phyloP scores from a whole-genome alignment of 2,329 filamentous ascomycete species.

The Penicillium sp. region DNA sequence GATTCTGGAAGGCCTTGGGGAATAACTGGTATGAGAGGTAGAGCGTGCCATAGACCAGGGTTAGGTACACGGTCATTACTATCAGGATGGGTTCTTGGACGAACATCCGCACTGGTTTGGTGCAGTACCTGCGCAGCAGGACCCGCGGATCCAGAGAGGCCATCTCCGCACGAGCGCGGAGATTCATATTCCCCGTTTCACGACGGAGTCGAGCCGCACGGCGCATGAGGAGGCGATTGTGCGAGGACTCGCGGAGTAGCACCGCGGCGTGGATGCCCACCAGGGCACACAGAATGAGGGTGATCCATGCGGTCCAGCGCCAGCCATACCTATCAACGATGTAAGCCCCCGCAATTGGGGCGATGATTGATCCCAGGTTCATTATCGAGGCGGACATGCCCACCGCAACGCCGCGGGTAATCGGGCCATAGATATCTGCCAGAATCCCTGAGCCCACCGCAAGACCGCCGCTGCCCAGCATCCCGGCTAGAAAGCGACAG shows the following conservation, averaged over 20 bases:
- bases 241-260: conserved; percentile 52
- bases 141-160: conserved; percentile 33
- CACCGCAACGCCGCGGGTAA: conserved; percentile 47
- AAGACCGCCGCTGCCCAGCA: conserved; percentile 52
- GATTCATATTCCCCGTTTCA: conserved; percentile 46
- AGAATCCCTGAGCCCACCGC: conserved; percentile 52
- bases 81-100: conserved; percentile 48
- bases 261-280: conserved; percentile 45
- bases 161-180: conserved; percentile 46
- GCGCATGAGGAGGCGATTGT: conserved; percentile 47
- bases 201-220: conserved; percentile 49
- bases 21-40: conserved; percentile 36
- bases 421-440: conserved; percentile 49
- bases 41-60: conserved; percentile 32
- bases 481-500: conserved; percentile 54
- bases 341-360: conserved; percentile 52
- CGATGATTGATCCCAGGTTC: conserved; percentile 51
- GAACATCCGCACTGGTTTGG: conserved; percentile 46
- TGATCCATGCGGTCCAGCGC: conserved; percentile 59
- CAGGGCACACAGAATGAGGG: conserved; percentile 47
- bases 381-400: conserved; percentile 45
- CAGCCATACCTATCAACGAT: conserved; percentile 52
- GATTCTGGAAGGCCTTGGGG: conserved; percentile 33
- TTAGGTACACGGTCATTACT: conserved; percentile 44
- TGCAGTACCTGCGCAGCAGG: conserved; percentile 44